A percentile compares a stretch with the other conserved stretches of the same genome.
phyloP scores from a whole-genome alignment of 176 grass and related monocot species.

The Juncus inflexus region DNA sequence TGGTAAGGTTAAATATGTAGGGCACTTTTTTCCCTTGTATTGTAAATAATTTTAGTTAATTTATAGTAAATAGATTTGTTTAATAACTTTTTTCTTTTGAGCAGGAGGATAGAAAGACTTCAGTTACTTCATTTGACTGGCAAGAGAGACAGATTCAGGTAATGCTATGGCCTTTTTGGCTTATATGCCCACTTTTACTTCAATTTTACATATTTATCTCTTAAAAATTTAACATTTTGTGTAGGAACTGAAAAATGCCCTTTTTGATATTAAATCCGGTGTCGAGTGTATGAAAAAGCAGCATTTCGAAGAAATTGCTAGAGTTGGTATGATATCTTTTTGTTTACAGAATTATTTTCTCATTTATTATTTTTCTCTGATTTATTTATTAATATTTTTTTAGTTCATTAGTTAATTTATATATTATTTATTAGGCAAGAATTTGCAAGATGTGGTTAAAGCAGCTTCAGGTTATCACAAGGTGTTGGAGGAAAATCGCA shows the following conservation, averaged over 20 bases:
- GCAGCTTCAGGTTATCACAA: constrained; percentile 22
- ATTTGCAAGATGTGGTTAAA: constrained; percentile 25
- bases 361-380: constrained; percentile 7
- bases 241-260: constrained; percentile 20
- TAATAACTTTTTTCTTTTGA: constrained; percentile 14
- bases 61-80: neutral
- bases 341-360: neutral
- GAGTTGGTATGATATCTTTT: constrained; percentile 15
- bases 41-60: no score
- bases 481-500: constrained; percentile 24
- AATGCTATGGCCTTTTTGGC: neutral
- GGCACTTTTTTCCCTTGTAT: no score
- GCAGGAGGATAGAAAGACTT: constrained; percentile 1
- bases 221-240: constrained; percentile 15
- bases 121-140: neutral
- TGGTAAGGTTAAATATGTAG: constrained; percentile 16
- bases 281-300: constrained; percentile 17
- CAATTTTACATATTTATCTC: neutral
- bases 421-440: constrained; percentile 22
- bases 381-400: neutral
- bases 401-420: constrained; percentile 7
- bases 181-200: no score
- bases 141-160: constrained; percentile 25
- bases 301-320: constrained; percentile 24
- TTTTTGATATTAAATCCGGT: constrained; percentile 10